Evolutionary conservation across 345 rosid genomes (phyloP).

Genomic region (Lenwebbia sp.): DNA sequence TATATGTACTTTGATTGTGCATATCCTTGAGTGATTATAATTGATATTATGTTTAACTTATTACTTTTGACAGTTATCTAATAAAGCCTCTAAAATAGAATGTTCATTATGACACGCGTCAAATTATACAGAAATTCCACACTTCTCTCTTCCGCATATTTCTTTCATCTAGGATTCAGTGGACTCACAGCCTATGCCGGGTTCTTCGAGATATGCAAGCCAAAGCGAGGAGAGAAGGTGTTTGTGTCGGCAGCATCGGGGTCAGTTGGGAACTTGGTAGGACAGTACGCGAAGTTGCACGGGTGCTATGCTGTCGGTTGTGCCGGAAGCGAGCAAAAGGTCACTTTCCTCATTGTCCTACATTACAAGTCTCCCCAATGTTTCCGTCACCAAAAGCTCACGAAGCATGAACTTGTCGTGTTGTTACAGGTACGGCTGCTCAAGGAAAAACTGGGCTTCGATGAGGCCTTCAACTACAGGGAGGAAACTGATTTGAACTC

Average conservation of each 20-base stretch:
- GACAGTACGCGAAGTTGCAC: slow-evolving; percentile 34
- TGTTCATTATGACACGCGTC: too few species aligned
- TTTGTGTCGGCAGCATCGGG: slow-evolving; percentile 43
- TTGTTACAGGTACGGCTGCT: slow-evolving; percentile 25
- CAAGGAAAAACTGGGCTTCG: slow-evolving; percentile 42
- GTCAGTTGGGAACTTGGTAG: slow-evolving; percentile 43
- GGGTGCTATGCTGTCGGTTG: slow-evolving; percentile 50
- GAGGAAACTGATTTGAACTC: slow-evolving; percentile 30
- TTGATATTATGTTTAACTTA: too few species aligned
- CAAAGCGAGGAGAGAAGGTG: slow-evolving; percentile 34
- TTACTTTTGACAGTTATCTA: too few species aligned
- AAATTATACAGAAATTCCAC: too few species aligned
- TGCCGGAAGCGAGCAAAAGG: slow-evolving; percentile 39
- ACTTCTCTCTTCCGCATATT: too few species aligned
- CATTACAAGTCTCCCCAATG: not conserved
- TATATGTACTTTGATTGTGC: too few species aligned
- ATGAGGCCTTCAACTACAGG: slow-evolving; percentile 49
- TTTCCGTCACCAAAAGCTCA: not conserved
- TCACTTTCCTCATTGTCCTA: not conserved
- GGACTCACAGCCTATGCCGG: slow-evolving; percentile 44
- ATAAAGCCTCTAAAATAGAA: too few species aligned
- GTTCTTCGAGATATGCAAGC: slow-evolving; percentile 28
- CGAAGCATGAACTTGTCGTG: not conserved
- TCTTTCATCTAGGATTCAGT: slow-evolving; percentile 18
- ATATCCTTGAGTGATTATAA: too few species aligned